Conservation (phyloP, 1,284 basidiomycete species). For the Phylloporus gajari region DNA sequence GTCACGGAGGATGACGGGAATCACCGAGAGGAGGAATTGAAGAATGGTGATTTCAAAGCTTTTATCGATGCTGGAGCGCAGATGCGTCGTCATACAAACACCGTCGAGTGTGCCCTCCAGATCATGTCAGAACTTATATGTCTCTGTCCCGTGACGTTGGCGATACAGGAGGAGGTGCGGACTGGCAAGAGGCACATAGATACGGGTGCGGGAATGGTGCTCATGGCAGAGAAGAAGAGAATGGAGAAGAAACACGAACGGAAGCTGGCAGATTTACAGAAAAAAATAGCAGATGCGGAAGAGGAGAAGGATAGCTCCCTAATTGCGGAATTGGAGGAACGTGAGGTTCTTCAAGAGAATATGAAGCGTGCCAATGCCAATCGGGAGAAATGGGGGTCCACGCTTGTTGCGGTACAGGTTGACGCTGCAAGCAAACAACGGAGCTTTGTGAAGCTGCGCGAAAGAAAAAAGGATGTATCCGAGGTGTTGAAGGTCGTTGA, state of each 20-base stretch:
- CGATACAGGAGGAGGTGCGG: constrained; percentile 10
- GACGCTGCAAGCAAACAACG: not conserved
- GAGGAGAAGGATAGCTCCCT: constrained; percentile 1
- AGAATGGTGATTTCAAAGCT: constrained; percentile 3
- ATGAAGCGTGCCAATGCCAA: constrained; percentile 10
- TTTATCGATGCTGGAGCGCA: constrained; percentile 8
- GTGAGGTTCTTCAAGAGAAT: constrained; percentile 2
- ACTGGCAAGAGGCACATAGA: constrained; percentile 12
- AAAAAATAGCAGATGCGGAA: constrained; percentile 8
- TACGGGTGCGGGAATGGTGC: not conserved
- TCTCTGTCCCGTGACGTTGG: not conserved
- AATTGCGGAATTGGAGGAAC: constrained; percentile 12
- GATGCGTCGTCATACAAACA: not conserved
- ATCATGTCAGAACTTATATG: constrained; percentile 3
- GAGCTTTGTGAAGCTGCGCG: not conserved
- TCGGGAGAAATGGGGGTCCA: constrained; percentile 8
- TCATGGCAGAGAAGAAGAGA: constrained; percentile 3
- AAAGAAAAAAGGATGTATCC: not conserved
- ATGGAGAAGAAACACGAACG: constrained; percentile 12
- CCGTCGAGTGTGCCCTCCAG: not conserved
- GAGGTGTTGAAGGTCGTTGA: not conserved
- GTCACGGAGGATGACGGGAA: constrained; percentile 9
- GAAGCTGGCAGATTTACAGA: constrained; percentile 8
- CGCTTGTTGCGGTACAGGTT: not conserved
- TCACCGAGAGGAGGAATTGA: not conserved